Base-by-base conservation (phyloP, 2,329 filamentous ascomycete genomes). In the Claviceps paspali region DNA sequence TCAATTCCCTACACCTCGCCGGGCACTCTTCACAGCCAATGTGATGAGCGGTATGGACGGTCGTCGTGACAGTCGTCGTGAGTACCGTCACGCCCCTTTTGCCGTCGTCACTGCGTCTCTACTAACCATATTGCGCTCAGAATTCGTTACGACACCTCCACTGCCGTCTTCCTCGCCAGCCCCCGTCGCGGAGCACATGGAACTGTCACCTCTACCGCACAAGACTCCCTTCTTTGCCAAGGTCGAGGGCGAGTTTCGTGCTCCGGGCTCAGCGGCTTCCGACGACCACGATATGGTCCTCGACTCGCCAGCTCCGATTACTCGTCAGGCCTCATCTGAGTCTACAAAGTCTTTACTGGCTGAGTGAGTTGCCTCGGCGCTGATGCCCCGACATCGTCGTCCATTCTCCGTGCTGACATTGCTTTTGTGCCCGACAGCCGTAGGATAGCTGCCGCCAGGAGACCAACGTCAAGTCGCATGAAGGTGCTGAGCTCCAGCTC, bases 141-240 rank as follows among this genome's bases (percentile, higher is more conserved):
- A 83, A 55, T 74, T 72, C 51, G 73, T 84, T 49, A 92, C 81
- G 26, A 94, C 87, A 27, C 86, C 91, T 41, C 83, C 85, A 30
- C 67, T 93, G 36, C 78, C 62, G 3, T 82, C 84, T 2, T 95
- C 87, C 6, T 93, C 88, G 31, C 86, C 87, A 6, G 75, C 73
- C 38, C 70, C 71, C 26, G 60, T 68, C 38, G 70, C 73, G 42
- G 86, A 94, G 56, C 68, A 76, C 39, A 94, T 96, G 85, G 87
- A 96, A 52, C 78, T 95, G 57, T 95, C 88, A 31, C 88, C 91
- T 28, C 63, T 96, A 29, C 87, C 86, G 42, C 85, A 94, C 65
- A 95, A 94, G 65, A 65, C 71, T 22, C 70, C 81, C 10, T 86
- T 76, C 51, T 60, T 68, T 60, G 57, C 67, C 22, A 69, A 80